These are phyloP conservation scores for Lophiotrema nucula DNA, from an alignment of 495 filamentous ascomycete genomes.

Conservation along the genomic window DNA sequence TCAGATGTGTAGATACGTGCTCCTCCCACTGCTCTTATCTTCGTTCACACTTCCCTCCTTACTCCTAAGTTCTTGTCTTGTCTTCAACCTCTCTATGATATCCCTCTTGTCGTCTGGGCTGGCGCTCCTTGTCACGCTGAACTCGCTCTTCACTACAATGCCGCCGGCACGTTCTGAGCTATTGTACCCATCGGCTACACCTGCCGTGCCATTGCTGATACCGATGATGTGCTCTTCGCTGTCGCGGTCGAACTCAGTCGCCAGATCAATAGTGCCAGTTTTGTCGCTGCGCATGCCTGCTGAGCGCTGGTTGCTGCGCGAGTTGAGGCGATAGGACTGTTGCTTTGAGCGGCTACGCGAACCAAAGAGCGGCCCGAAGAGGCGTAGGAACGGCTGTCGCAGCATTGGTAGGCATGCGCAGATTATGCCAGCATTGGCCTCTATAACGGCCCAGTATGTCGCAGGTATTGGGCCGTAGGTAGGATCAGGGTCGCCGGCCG, in stretches of 20 bases:
- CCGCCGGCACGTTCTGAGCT: background rate
- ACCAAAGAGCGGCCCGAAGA: slow-evolving; percentile 10
- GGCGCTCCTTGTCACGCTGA: slow-evolving; percentile 2
- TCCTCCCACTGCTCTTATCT: background rate
- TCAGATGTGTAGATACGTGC: background rate
- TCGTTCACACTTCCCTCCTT: background rate
- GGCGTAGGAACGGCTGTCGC: slow-evolving; percentile 2
- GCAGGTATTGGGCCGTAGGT: background rate
- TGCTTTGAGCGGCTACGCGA: background rate
- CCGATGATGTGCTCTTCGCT: slow-evolving; percentile 5
- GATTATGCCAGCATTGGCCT: slow-evolving; percentile 10
- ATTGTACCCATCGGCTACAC: background rate
- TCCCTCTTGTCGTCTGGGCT: background rate
- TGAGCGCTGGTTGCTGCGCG: background rate
- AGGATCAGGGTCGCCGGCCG: slow-evolving; percentile 1
- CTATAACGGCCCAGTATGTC: slow-evolving; percentile 5
- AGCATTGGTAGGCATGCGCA: slow-evolving; percentile 10
- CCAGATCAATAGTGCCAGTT: background rate
- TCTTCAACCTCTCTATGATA: background rate
- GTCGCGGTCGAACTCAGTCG: background rate
- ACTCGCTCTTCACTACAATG: slow-evolving; percentile 8
- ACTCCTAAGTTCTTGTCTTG: background rate
- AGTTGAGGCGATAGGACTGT: background rate
- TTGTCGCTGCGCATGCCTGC: background rate
- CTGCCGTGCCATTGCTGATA: background rate